Evolutionary conservation across 2,329 filamentous ascomycete genomes (phyloP), one percentile per base, ranked within the genome.

Genomic region (Xenoacremonium recifei): DNA sequence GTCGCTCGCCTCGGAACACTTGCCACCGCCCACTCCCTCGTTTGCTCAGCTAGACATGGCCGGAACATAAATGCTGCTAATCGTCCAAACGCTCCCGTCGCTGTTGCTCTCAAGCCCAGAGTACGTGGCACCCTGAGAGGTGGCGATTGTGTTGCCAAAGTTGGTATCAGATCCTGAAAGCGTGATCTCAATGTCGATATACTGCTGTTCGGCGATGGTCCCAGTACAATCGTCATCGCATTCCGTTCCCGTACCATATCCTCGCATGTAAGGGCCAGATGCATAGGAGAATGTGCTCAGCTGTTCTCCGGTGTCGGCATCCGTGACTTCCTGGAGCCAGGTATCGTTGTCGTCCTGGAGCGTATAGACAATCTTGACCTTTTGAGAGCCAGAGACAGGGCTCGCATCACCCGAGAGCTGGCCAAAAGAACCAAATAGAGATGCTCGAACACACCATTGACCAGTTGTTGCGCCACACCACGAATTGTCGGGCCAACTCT

Each of bases 191-290:
- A 48, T 52, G 40, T 52, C 42, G 40, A 48, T 39, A 25, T 50
- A 52, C 12, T 36, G 39, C 48, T 52, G 49, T 45, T 47, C 38
- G 11, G 49, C 36, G 27, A 46, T 33, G 20, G 48, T 52, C 4
- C 31, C 31, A 13, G 45, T 48, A 42, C 49, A 52, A 38, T 34
- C 21, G 30, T 42, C 19, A 40, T 52, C 40, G 42, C 49, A 52
- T 48, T 52, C 49, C n/a, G 49, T 52, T 21, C 49, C 49, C 2
- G 49, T 52, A 25, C 49, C 49, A 27, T 52, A 52, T 10, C 49
- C 49, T 9, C 42, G 27, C 49, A 52, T 52, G 40, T 41, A 52
- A 3, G 49, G 49, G 9, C 49, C 49, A 4, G 49, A 52, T 40
- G 45, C 45, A 47, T 52, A 40, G 42, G 33, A n/a, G 19, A 40